These are phyloP conservation scores for Ophiosphaerella narmari DNA, from an alignment of 2,329 filamentous ascomycete species.

Conservation along the genomic window DNA sequence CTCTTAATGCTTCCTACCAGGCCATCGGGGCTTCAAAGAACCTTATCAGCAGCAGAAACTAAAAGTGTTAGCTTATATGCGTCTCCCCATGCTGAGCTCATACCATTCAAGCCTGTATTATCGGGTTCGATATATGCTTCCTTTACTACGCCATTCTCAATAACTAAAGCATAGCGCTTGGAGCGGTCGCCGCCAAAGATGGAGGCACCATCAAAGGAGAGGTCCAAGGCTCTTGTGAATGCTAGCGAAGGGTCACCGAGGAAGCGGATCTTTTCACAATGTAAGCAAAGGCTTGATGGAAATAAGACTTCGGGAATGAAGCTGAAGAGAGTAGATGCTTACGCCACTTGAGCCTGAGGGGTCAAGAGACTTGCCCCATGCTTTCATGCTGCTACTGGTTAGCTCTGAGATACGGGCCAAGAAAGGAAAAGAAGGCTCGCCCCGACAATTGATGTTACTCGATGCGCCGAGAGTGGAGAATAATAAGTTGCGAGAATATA, in stretches of 20 bases:
- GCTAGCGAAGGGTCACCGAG: slow-evolving; percentile 77
- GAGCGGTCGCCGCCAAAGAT: slow-evolving; percentile 82
- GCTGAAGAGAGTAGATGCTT: slow-evolving; percentile 48
- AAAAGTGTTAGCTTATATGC: not conserved
- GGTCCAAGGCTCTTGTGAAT: slow-evolving; percentile 83
- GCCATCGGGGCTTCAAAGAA: slow-evolving; percentile 17
- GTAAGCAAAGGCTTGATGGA: slow-evolving; percentile 10
- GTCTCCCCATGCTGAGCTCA: slow-evolving; percentile 24
- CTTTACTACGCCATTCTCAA: slow-evolving; percentile 85
- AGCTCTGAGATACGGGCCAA: slow-evolving; percentile 10
- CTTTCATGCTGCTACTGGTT: slow-evolving; percentile 72
- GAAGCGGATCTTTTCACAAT: slow-evolving; percentile 75
- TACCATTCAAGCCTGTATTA: slow-evolving; percentile 80
- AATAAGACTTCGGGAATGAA: not conserved
- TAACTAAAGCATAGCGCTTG: slow-evolving; percentile 84
- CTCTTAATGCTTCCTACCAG: no score
- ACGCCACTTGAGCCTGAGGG: slow-evolving; percentile 75
- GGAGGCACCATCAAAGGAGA: slow-evolving; percentile 76
- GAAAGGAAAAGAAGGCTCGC: slow-evolving; percentile 7
- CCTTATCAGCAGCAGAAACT: slow-evolving; percentile 43
- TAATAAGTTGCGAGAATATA: slow-evolving; percentile 13
- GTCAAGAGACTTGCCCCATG: slow-evolving; percentile 80
- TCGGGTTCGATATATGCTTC: slow-evolving; percentile 84
- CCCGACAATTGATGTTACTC: slow-evolving; percentile 4
- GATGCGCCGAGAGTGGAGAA: not conserved